Evolutionary conservation across 208 protist genomes (phyloP).

Genomic region (Acanthamoeba triangularis): DNA sequence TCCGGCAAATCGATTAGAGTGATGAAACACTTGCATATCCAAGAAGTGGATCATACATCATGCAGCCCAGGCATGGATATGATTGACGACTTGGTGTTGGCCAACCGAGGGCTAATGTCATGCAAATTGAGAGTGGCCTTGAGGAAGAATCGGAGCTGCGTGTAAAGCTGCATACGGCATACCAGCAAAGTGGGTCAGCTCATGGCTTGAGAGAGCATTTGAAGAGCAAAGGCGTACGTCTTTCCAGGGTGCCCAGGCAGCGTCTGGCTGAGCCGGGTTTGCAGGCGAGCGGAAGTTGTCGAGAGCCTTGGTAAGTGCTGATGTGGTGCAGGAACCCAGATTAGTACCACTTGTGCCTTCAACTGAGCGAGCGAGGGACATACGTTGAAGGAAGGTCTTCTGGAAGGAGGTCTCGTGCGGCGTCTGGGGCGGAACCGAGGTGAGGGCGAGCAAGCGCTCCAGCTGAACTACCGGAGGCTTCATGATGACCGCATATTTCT

Average conservation of each 20-base stretch:
- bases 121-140: constrained; percentile 62
- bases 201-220: no score
- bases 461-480: constrained; percentile 25
- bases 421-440: constrained; percentile 16
- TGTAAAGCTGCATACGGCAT: constrained; percentile 21
- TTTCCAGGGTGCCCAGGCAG: constrained; percentile 71
- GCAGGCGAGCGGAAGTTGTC: constrained; percentile 10
- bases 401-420: constrained; percentile 81
- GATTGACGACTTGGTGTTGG: constrained; percentile 48
- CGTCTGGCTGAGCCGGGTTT: not conserved
- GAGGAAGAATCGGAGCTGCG: constrained; percentile 38
- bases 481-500: constrained; percentile 65
- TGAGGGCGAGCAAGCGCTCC: constrained; percentile 23
- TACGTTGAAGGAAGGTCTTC: constrained; percentile 59
- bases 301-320: constrained; percentile 57
- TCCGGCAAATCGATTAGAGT: not conserved
- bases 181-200: not conserved
- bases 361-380: not conserved
- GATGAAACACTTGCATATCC: not conserved
- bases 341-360: not conserved
- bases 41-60: not conserved
- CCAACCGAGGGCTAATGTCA: constrained; percentile 74
- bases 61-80: constrained; percentile 84
- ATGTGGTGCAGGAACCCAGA: not conserved
- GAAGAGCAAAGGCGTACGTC: not conserved